Conservation (phyloP, 495 filamentous ascomycete species). For the Lichenothelia convexa region DNA sequence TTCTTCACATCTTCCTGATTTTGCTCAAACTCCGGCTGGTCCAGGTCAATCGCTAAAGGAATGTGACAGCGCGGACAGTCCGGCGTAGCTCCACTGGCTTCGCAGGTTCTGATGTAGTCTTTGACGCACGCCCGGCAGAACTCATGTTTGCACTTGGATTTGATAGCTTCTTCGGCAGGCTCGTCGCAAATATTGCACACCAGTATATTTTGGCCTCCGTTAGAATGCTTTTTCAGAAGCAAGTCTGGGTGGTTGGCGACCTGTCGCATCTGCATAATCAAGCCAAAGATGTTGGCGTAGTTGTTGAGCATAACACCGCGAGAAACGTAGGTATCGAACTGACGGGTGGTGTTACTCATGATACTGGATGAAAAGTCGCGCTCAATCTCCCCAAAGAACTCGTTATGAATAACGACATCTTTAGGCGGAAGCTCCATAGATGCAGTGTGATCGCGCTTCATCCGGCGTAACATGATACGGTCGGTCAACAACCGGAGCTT, state of each 20-base stretch:
- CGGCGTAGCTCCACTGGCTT: constrained; percentile 34
- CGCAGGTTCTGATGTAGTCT: constrained; percentile 59
- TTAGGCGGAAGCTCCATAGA: constrained; percentile 93
- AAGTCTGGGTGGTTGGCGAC: constrained; percentile 90
- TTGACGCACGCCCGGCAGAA: constrained; percentile 85
- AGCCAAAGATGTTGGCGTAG: constrained; percentile 72
- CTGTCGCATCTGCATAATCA: constrained; percentile 97
- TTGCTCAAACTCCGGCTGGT: constrained; percentile 84
- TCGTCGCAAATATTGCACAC: constrained; percentile 93
- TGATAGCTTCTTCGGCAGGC: constrained; percentile 81
- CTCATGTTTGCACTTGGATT: constrained; percentile 79
- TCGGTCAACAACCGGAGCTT: constrained; percentile 77
- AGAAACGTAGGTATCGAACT: constrained; percentile 89
- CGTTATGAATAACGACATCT: constrained; percentile 74
- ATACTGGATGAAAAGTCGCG: constrained; percentile 89
- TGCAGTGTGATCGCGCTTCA: constrained; percentile 79
- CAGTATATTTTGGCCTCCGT: constrained; percentile 74
- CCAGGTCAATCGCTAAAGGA: constrained; percentile 50
- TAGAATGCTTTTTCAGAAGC: constrained; percentile 67
- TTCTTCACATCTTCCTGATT: constrained; percentile 72
- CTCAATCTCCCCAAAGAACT: constrained; percentile 91
- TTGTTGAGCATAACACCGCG: constrained; percentile 92
- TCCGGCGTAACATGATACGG: constrained; percentile 80
- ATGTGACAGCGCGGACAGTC: constrained; percentile 93
- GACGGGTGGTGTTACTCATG: constrained; percentile 69